Base-by-base conservation (phyloP, 306 rosid genomes). In the Chamaecrista fasciculata region DNA sequence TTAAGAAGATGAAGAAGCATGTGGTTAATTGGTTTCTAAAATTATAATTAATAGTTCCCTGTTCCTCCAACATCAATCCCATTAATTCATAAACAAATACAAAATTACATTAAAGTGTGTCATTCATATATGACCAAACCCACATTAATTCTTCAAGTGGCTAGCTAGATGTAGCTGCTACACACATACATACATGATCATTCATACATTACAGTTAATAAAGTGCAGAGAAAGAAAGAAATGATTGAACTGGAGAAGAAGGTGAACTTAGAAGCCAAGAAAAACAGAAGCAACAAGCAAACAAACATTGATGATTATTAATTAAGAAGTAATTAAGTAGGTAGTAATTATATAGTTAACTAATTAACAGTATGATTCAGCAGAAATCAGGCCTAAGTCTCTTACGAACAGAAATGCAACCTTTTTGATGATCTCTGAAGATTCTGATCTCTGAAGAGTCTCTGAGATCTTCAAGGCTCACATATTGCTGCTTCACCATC, bases 401-500 rank as follows among this genome's bases (percentile, higher is more conserved):
- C 90, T 86, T 94, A 1, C 89, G 81, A 65, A 94, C 92, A 0
- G 95, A 90, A 6, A 90, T 76, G 74, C 90, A 90, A 37, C 90
- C 95, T 66, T 81, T 82, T 37, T 88, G 98, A 75, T 90, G 98
- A 79, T 94, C 98, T 77, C 97, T 77, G 21, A 90, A 90, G 83
- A 94, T 82, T 81, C 87, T 86, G 78, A 94, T 86, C 84, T 94
- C 98, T 37, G 92, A 85, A 67, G 42, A 88, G 67, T 85, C 92
- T 71, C 87, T 85, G 9, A 94, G 76, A 58, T 94, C 97, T 59
- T 94, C 98, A 29, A 94, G 97, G 64, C 98, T 90, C 59, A 94
- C 58, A 37, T 83, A 94, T 51, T 94, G 98, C 55, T 94, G 98
- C 84, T 88, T 94, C 49, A 74, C 97, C 97, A 86, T 94, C 75